Evolutionary conservation across 2,329 filamentous ascomycete species (phyloP), one percentile per base, ranked within the genome.

Genomic region (Gnomoniopsis sp.): DNA sequence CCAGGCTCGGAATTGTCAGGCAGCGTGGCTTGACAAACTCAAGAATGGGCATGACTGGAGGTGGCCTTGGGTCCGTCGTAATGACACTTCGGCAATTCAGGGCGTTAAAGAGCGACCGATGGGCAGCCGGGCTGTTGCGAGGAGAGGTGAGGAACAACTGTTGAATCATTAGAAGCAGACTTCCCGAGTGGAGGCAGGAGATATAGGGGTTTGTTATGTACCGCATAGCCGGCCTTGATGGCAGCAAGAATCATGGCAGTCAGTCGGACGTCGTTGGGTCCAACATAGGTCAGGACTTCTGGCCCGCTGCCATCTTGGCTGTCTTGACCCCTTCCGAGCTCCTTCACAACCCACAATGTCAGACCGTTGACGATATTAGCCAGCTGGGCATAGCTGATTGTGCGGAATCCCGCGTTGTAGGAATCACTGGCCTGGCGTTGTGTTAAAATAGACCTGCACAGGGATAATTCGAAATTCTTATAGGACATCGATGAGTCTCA

Each of bases 251-350:
- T 61, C 36, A 78, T 49, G 2, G 71, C 66, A 1, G 68, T 62
- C 47, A 77, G 75, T 26, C 76, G 65, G 7, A 74, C 51, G 63
- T 78, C 76, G 53, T 70, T 74, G 2, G 72, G 71, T 0, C 75
- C 76, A 12, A 77, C 62, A 57, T 77, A 78, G 0, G 75, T 66
- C 12, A 77, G 52, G 3, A 69, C 70, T n/a, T n/a, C n/a, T n/a
- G n/a, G n/a, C n/a, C 43, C 73, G 19, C 57, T 14, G 64, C 62
- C 0, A 57, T n/a, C 34, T 2, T 19, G 14, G 21, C n/a, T n/a
- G n/a, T 22, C 34, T 6, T 6, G 55, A 0, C 72, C 68, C 12
- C n/a, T n/a, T n/a, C n/a, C n/a, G n/a, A 76, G 59, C 11, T 68
- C 60, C 11, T 69, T 56, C 6, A 62, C 49, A 7, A 78, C 57